Evolutionary conservation across 805 yeast genomes (phyloP).

Genomic region (baker's yeast (Saccharomyces cerevisiae)): DNA sequence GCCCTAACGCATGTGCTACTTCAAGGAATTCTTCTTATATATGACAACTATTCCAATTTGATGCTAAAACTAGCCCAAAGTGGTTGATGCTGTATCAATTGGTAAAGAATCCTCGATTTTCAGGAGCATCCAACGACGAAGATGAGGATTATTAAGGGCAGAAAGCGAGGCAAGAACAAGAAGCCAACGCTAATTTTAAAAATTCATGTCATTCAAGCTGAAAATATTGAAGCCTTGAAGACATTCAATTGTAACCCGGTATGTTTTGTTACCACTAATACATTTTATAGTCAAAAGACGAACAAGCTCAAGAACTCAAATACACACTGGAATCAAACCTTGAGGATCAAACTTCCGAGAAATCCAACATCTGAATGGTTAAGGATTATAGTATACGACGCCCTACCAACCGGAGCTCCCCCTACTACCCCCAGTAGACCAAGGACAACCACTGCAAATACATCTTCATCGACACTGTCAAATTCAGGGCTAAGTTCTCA

Average conservation of each 20-base stretch:
- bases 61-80: neutral
- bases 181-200: slow-evolving; percentile 13
- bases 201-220: slow-evolving; percentile 17
- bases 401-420: slow-evolving; percentile 11
- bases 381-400: slow-evolving; percentile 26
- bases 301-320: slow-evolving; percentile 16
- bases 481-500: neutral
- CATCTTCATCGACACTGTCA: neutral
- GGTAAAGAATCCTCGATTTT: neutral
- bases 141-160: slow-evolving; percentile 15
- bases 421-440: neutral
- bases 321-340: slow-evolving; percentile 21
- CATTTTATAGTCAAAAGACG: slow-evolving; percentile 18
- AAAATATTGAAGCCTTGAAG: slow-evolving; percentile 18
- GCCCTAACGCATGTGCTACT: neutral
- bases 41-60: neutral
- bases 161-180: slow-evolving; percentile 8
- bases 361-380: slow-evolving; percentile 23
- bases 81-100: neutral
- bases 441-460: neutral
- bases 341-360: slow-evolving; percentile 23
- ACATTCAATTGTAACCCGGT: slow-evolving; percentile 25
- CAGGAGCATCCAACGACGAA: neutral
- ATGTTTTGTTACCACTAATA: slow-evolving; percentile 24
- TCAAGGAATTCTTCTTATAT: neutral